phyloP scores from a whole-genome alignment of 139 green algal species.

The Zygnema circumcarinatum region DNA sequence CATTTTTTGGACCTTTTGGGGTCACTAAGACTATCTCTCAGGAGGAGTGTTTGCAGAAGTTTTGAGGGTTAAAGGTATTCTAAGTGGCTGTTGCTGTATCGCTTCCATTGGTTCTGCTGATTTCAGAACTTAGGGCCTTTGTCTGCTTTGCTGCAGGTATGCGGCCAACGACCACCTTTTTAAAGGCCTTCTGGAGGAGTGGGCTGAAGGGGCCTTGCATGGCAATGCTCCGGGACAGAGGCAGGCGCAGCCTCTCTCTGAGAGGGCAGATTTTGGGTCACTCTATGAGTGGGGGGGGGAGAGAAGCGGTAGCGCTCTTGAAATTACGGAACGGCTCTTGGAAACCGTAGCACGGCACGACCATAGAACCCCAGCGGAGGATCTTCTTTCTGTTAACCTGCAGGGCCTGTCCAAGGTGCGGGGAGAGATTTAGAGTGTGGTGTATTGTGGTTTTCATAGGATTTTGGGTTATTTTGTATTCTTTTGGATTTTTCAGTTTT shows the following conservation, averaged over 20 bases:
- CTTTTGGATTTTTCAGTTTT: slow-evolving; percentile 12
- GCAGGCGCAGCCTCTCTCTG: background rate
- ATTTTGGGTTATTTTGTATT: slow-evolving; percentile 42
- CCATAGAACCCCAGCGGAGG: background rate
- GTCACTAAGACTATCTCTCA: no score
- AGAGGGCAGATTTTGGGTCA: background rate
- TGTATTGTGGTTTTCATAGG: background rate
- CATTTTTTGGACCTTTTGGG: no score
- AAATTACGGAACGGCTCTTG: background rate
- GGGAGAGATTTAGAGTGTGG: background rate
- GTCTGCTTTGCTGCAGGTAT: no score
- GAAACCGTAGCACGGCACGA: background rate
- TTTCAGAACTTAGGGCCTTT: no score
- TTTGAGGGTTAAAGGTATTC: no score
- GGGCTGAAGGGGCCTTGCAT: slow-evolving; percentile 44
- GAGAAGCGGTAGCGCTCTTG: background rate
- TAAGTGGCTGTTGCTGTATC: no score
- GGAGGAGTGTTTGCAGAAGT: no score
- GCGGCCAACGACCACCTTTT: slow-evolving; percentile 52
- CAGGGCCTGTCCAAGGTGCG: slow-evolving; percentile 50
- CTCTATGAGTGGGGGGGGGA: background rate
- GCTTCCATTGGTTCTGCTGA: no score
- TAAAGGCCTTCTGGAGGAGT: slow-evolving; percentile 45
- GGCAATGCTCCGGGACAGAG: slow-evolving; percentile 12
- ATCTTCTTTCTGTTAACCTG: slow-evolving; percentile 40